A percentile compares a stretch with the other conserved stretches of the same genome.
Conservation (phyloP, 202 grass and related monocot genomes). For the Setaria italica region DNA sequence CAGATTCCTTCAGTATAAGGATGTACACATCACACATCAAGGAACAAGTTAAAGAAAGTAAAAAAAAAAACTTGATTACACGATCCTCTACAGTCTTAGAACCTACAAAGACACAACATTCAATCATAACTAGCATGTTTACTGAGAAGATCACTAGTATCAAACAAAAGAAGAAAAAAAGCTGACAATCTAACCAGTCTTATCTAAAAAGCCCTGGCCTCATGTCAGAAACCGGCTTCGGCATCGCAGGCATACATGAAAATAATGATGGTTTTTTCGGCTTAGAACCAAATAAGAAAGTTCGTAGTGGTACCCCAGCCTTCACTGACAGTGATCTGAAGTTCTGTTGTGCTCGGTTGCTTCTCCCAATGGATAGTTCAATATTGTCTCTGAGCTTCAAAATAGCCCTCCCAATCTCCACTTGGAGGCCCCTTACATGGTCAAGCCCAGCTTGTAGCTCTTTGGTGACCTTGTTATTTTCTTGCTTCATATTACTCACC, state of each 20-base stretch:
- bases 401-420: conserved; percentile 74
- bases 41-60: background rate
- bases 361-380: conserved; percentile 56
- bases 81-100: conserved; percentile 35
- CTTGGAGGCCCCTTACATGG: conserved; percentile 80
- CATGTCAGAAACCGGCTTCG: conserved; percentile 68
- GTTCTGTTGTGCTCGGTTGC: conserved; percentile 48
- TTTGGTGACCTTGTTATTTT: conserved; percentile 92
- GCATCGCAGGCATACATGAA: conserved; percentile 81
- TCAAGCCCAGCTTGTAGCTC: conserved; percentile 85
- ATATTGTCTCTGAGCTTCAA: conserved; percentile 68
- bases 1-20: conserved; percentile 29
- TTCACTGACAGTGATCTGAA: conserved; percentile 61
- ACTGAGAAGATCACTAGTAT: background rate
- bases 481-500: conserved; percentile 92
- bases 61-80: conserved; percentile 35
- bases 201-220: conserved; percentile 47
- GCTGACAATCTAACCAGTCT: conserved; percentile 43
- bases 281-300: conserved; percentile 81
- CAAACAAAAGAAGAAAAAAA: conserved; percentile 17
- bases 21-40: conserved; percentile 10
- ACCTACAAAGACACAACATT: conserved; percentile 38
- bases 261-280: conserved; percentile 69
- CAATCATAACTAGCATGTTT: conserved; percentile 38
- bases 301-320: conserved; percentile 66